phyloP scores from a whole-genome alignment of 2,329 filamentous ascomycete genomes.

The Coniochaeta prunicola region DNA sequence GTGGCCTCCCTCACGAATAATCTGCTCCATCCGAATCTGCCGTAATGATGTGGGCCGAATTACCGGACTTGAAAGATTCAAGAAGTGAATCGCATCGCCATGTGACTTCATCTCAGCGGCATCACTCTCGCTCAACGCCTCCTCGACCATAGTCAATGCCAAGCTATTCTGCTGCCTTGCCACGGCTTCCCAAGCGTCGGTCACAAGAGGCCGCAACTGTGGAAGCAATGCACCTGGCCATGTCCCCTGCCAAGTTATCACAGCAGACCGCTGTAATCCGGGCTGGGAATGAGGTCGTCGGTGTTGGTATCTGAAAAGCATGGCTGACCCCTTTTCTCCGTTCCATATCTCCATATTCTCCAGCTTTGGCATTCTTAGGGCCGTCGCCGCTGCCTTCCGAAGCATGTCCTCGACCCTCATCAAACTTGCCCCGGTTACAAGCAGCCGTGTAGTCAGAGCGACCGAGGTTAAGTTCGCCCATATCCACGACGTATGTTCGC shows the following conservation, averaged over 20 bases:
- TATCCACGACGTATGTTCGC: constrained; percentile 14
- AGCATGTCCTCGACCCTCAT: constrained; percentile 13
- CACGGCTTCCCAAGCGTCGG: constrained; percentile 20
- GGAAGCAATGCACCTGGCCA: constrained; percentile 13
- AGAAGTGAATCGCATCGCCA: constrained; percentile 21
- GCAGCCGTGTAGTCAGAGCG: constrained; percentile 21
- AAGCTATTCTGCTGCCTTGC: constrained; percentile 9
- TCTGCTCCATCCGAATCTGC: constrained; percentile 22
- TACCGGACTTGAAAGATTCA: constrained; percentile 18
- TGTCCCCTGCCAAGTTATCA: constrained; percentile 19
- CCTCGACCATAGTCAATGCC: constrained; percentile 8
- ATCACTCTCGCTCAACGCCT: constrained; percentile 12
- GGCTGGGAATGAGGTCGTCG: not conserved
- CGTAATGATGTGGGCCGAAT: constrained; percentile 23
- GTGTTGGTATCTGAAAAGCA: constrained; percentile 22
- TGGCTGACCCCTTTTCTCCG: constrained; percentile 21
- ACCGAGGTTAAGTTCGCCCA: constrained; percentile 24
- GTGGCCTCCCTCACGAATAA: constrained; percentile 11
- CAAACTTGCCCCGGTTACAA: constrained; percentile 13
- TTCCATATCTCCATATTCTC: constrained; percentile 28
- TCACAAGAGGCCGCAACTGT: constrained; percentile 10
- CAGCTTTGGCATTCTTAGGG: constrained; percentile 22
- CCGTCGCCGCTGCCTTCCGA: constrained; percentile 15
- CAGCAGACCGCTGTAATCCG: constrained; percentile 7
- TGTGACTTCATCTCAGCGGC: constrained; percentile 18